Base-by-base conservation (phyloP, 2,329 filamentous ascomycete species). In the Lecanicillium sp. region DNA sequence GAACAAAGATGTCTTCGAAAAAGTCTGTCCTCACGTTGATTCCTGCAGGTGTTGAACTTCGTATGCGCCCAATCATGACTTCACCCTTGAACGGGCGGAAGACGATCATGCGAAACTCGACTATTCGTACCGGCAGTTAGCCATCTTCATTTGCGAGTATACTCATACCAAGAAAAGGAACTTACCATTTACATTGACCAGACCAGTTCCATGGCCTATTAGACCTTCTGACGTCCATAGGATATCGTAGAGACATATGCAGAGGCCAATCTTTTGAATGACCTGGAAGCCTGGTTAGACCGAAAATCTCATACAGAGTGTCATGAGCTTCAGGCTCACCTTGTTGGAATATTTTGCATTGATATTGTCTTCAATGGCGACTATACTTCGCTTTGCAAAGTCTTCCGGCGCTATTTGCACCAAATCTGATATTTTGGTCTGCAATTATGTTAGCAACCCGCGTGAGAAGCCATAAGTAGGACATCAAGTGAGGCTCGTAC, bases 281-380 rank as follows among this genome's bases (percentile, higher is more conserved):
- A 88, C 84, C 75, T 84, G 48, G 33, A 15, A 45, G 32, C 33
- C 33, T 13, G 33, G 37, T 42, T 28, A 29, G 37, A 11, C 20
- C n/a, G n/a, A n/a, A n/a, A n/a, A n/a, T n/a, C n/a, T n/a, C n/a
- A n/a, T n/a, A n/a, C n/a, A n/a, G n/a, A n/a, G n/a, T n/a, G n/a
- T n/a, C n/a, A n/a, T n/a, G n/a, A n/a, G n/a, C n/a, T n/a, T n/a
- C n/a, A n/a, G n/a, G 31, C 45, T 35, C 38, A 86, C 83, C 63
- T 90, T 92, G 65, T 98, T 95, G 43, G 90, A 80, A 62, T 95
- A 98, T 64, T 98, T 98, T 46, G 80, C 74, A 59, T 98, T 96
- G 65, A 98, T 92, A 53, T 92, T 92, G 65, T 98, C 89, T 63
- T 95, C 88, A 46, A 98, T 86, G 1, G 88, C 87, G 46, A 88